Percentiles rank a stretch among this genome's conserved stretches.
Evolutionary conservation across 2,329 filamentous ascomycete genomes (phyloP).

Genomic region (Chrysosphaeria jannelii): DNA sequence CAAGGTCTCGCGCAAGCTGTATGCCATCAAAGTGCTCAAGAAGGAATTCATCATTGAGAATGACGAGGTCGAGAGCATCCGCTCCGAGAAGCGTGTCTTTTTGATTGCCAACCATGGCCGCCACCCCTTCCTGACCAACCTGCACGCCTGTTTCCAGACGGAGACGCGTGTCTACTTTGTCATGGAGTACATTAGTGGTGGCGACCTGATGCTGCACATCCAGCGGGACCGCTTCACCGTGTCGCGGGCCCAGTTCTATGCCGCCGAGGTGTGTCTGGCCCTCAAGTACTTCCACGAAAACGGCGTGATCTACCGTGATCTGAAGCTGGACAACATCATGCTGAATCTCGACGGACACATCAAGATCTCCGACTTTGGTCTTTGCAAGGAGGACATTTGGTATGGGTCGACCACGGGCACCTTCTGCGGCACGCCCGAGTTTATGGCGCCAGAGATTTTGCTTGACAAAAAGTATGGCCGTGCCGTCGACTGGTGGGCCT

Average conservation of each 20-base stretch:
- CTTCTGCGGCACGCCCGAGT: conserved; percentile 97
- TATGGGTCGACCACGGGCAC: conserved; percentile 90
- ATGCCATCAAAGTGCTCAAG: conserved; percentile 96
- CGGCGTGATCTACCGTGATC: conserved; percentile 90
- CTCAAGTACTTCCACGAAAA: conserved; percentile 99
- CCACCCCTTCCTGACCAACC: conserved; percentile 78
- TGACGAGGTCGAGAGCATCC: conserved; percentile 91
- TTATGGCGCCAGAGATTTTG: conserved; percentile 97
- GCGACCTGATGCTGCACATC: conserved; percentile 97
- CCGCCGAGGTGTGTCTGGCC: conserved; percentile 84
- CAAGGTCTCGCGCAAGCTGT: conserved; percentile 69
- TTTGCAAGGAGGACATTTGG: conserved; percentile 99
- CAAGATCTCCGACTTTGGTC: conserved; percentile 93
- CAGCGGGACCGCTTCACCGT: conserved; percentile 87
- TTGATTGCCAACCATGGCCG: conserved; percentile 88
- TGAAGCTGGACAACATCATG: conserved; percentile 82
- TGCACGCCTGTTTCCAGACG: conserved; percentile 97
- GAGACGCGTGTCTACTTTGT: conserved; percentile 97
- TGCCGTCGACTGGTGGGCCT: conserved; percentile 98
- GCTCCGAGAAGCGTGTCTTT: conserved; percentile 94
- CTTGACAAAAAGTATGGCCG: conserved; percentile 96
- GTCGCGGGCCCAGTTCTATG: conserved; percentile 95
- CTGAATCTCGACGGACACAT: conserved; percentile 88
- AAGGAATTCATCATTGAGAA: conserved; percentile 99
- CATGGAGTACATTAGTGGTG: conserved; percentile 97